A percentile compares a stretch with the other conserved stretches of the same genome.
Conservation (phyloP, 192 early-diverging fungal genomes). For the Endogone sp. region DNA sequence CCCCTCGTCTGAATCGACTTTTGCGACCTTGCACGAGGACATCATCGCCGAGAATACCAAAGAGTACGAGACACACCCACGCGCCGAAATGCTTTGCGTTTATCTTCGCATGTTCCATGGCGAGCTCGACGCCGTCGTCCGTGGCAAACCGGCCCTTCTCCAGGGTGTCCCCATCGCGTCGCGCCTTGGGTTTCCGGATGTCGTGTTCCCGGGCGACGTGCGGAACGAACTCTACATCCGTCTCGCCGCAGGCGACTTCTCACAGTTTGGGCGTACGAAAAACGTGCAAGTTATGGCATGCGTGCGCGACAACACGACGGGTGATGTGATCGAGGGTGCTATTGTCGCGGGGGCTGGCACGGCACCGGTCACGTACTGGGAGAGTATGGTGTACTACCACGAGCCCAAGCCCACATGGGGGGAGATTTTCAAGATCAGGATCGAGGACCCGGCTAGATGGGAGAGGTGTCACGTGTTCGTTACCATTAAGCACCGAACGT, state of each 20-base stretch:
- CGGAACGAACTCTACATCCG: conserved; percentile 62
- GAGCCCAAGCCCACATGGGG: conserved; percentile 53
- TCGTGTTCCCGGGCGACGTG: conserved; percentile 44
- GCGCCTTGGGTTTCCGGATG: conserved; percentile 57
- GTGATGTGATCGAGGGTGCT: conserved; percentile 48
- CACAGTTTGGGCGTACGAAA: conserved; percentile 33
- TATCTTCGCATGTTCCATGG: conserved; percentile 42
- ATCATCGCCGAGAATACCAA: conserved; percentile 43
- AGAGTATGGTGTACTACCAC: conserved; percentile 61
- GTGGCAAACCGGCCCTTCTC: conserved; percentile 35
- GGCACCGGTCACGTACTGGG: conserved; percentile 32
- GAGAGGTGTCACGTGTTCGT: conserved; percentile 59
- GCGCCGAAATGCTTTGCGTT: conserved; percentile 42
- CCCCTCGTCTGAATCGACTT: conserved; percentile 42
- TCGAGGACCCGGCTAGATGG: conserved; percentile 42
- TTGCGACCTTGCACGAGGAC: conserved; percentile 48
- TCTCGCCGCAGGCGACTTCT: conserved; percentile 54
- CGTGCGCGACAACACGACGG: conserved; percentile 45
- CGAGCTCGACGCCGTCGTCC: conserved; percentile 29
- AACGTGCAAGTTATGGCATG: conserved; percentile 61
- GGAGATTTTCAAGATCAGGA: conserved; percentile 60
- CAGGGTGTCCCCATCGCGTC: conserved; percentile 41
- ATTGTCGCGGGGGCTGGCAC: conserved; percentile 43
- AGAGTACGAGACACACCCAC: conserved; percentile 38
- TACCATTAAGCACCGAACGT: conserved; percentile 44